phyloP scores from a whole-genome alignment of 176 grass and related monocot genomes.

The Cenchrus americanus region DNA sequence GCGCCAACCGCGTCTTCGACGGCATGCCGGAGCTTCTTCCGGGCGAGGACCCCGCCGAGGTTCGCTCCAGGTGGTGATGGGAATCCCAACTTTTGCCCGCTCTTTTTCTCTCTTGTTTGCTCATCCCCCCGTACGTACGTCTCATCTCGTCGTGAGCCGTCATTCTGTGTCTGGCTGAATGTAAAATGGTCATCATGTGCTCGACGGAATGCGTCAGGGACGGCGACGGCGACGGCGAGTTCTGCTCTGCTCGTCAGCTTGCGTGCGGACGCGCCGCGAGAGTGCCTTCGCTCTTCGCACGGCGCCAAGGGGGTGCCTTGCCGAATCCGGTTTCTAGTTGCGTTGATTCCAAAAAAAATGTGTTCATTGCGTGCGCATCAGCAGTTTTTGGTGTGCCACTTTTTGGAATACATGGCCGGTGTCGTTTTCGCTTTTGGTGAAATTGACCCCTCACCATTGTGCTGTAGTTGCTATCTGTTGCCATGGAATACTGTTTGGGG shows the following conservation, averaged over 20 bases:
- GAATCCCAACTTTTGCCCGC: not conserved
- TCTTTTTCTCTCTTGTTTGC: not conserved
- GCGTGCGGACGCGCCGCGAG: no score
- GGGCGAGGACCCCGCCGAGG: slow-evolving; percentile 52
- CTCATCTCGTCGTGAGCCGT: not conserved
- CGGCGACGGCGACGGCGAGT: not conserved
- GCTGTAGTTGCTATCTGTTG: not conserved
- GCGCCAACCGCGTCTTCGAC: slow-evolving; percentile 81
- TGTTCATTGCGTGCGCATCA: slow-evolving; percentile 2
- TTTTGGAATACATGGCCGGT: not conserved
- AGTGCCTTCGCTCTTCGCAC: not conserved
- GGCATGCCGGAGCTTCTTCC: slow-evolving; percentile 76
- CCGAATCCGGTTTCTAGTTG: not conserved
- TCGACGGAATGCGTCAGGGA: slow-evolving; percentile 15
- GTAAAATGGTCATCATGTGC: not conserved
- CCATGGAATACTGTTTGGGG: not conserved
- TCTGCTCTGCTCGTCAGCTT: not conserved
- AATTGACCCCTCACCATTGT: not conserved
- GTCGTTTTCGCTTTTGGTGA: not conserved
- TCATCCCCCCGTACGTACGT: not conserved
- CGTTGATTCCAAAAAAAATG: not conserved
- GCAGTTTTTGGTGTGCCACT: not conserved
- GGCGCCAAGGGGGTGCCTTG: not conserved
- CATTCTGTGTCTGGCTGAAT: not conserved
- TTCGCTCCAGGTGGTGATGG: slow-evolving; percentile 67